phyloP scores from a whole-genome alignment of 768 basidiomycete species.

The Psilocybe sp. region DNA sequence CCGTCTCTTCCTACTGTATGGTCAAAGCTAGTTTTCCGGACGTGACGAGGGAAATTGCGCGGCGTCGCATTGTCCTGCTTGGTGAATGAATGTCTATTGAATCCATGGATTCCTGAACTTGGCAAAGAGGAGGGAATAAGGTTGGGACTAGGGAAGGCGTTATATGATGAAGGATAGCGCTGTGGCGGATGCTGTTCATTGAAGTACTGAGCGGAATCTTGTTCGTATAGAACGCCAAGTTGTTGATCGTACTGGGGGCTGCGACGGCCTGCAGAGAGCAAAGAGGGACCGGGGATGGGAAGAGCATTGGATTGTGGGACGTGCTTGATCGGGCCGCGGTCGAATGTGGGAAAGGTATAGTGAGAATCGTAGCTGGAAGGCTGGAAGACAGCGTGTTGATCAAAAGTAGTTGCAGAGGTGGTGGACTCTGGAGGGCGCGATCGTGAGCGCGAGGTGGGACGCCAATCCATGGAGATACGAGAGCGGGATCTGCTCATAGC shows the following conservation, averaged over 20 bases:
- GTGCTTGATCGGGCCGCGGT: constrained; percentile 19
- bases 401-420: constrained; percentile 45
- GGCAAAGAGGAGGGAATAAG: constrained; percentile 75
- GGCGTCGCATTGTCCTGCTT: constrained; percentile 22
- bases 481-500: constrained; percentile 89
- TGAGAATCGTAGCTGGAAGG: constrained; percentile 36
- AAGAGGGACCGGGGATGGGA: constrained; percentile 41
- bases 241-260: constrained; percentile 44
- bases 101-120: constrained; percentile 64
- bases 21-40: constrained; percentile 93
- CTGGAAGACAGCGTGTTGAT: constrained; percentile 38
- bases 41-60: constrained; percentile 76
- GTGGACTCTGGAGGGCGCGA: constrained; percentile 66
- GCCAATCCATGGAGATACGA: constrained; percentile 90
- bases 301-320: constrained; percentile 26
- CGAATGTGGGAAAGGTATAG: constrained; percentile 39
- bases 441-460: constrained; percentile 72
- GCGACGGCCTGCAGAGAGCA: constrained; percentile 43
- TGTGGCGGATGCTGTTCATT: constrained; percentile 10
- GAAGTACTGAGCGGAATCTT: constrained; percentile 19
- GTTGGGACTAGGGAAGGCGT: constrained; percentile 27
- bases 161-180: constrained; percentile 1
- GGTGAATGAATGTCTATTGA: constrained; percentile 34
- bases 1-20: constrained; percentile 79
- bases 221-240: constrained; percentile 37